Conservation (phyloP, 192 early-diverging fungal species). For the Backusella macrospora region DNA sequence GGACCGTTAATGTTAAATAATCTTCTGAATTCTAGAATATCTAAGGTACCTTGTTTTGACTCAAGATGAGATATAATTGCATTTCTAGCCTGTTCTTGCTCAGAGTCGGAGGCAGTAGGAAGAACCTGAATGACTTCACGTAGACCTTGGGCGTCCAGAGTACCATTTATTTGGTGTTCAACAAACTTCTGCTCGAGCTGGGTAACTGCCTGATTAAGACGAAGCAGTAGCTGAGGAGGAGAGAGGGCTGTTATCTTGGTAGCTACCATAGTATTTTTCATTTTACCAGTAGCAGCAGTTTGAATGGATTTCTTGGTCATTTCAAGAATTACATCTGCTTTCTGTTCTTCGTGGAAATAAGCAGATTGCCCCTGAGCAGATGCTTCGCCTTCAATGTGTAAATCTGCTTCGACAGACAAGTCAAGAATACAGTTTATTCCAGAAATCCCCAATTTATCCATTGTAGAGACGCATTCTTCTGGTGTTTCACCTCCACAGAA, state of each 20-base stretch:
- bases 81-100: conserved; percentile 9
- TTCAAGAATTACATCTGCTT: conserved; percentile 67
- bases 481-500: conserved; percentile 90
- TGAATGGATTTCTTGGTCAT: conserved; percentile 74
- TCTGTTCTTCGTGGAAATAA: conserved; percentile 51
- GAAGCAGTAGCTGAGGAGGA: conserved; percentile 73
- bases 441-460: conserved; percentile 63
- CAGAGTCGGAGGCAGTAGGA: conserved; percentile 23
- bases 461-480: conserved; percentile 81
- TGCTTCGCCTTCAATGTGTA: conserved; percentile 60
- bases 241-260: conserved; percentile 87
- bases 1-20: conserved; percentile 28
- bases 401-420: conserved; percentile 81
- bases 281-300: conserved; percentile 56
- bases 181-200: conserved; percentile 54
- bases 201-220: conserved; percentile 62
- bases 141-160: conserved; percentile 41
- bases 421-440: conserved; percentile 88
- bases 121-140: conserved; percentile 39
- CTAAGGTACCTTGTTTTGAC: conserved; percentile 12
- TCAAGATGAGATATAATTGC: neutral
- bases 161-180: conserved; percentile 39
- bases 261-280: conserved; percentile 78
- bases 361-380: conserved; percentile 14
- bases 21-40: conserved; percentile 22